Evolutionary conservation across 371 early-diverging fungal genomes (phyloP), one percentile per base, ranked within the genome.

Genomic region (Mortierella sp.): DNA sequence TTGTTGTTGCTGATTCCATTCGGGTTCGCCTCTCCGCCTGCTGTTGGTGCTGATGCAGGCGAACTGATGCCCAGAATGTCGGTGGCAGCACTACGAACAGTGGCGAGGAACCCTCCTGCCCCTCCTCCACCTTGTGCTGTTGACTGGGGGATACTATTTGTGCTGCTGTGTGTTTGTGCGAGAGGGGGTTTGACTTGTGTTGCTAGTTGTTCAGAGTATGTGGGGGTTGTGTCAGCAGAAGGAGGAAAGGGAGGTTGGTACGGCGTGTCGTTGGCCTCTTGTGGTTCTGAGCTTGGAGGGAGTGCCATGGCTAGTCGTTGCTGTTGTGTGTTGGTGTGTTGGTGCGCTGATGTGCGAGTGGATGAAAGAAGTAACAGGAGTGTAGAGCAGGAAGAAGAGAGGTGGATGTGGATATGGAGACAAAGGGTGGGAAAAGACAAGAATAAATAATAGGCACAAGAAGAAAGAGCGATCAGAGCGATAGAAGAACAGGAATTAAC

Each of bases 11-110:
- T 41, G 21, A 6, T 3, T 38, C 10, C 68, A 38, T 38, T 24
- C 38, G 68, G 68, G 21, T 38, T 24, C 10, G 68, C 24, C 24
- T 68, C 68, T 68, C 11, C 68, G 41, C 21, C 38, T 38, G 68
- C 41, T 38, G 68, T 2, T 38, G 68, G 21, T 24, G 24, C 24
- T 11, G 63, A 63, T 14, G 38, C 21, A 10, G 38, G 41, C 21
- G 41, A 7, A 24, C 41, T 68, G 41, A 68, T 68, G 68, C 68
- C 68, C 68, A 68, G 43, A 38, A 68, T 68, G 68, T 68, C 68
- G 3, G 68, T 68, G 38, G 68, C 68, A 10, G 68, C 68, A 41
- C 38, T 38, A 21, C 68, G 68, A 68, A 68, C 68, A 21, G 68
- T 68, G 24, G 68, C 43, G 10, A 41, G 68, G 68, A 68, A 68